Base-by-base conservation (phyloP, 2,329 filamentous ascomycete species). In the Clathrospora elynae region DNA sequence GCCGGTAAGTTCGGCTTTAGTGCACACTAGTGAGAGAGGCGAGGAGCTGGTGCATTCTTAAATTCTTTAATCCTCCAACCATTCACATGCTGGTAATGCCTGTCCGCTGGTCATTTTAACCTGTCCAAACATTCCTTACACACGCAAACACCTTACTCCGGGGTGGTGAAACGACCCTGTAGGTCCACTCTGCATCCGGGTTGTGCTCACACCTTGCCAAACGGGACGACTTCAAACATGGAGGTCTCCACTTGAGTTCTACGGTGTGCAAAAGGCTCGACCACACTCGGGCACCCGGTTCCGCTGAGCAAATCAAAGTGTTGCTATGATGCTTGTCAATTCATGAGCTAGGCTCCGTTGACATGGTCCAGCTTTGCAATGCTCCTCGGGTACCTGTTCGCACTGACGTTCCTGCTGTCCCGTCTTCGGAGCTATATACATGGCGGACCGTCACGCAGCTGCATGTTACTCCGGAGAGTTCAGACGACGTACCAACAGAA, bases 101-200 rank as follows among this genome's bases (percentile, higher is more conserved):
- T 22, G 29, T 42, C 50, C 36, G 40, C 22, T 42, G 40, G 51
- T 48, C 40, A 39, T 31, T 49, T 35, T 32, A 45, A 46, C 49
- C 46, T 47, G 51, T 26, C 48, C 29, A 19, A 32, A 51, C 34
- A 35, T 47, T 51, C 44, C 42, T 55, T 55, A 53, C 51, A 53
- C 49, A 48, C 59, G 40, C 57, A 64, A 64, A 41, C 60, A 43
- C 61, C 52, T 53, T 65, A 42, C 46, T 49, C 49, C 38, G 35
- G 28, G 10, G 14, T 19, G 57, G 52, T 57, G 25, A 47, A 31
- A 24, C 10, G 34, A 48, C 54, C 57, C 51, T 63, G 53, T 50
- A 55, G 34, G 36, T 36, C 39, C 28, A 33, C 20, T 46, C 42
- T 45, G 49, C 40, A 51, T 44, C 43, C 46, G 41, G 28, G 40